These are phyloP conservation scores for Penicillium silybi DNA, from an alignment of 495 filamentous ascomycete species.

Conservation along the genomic window DNA sequence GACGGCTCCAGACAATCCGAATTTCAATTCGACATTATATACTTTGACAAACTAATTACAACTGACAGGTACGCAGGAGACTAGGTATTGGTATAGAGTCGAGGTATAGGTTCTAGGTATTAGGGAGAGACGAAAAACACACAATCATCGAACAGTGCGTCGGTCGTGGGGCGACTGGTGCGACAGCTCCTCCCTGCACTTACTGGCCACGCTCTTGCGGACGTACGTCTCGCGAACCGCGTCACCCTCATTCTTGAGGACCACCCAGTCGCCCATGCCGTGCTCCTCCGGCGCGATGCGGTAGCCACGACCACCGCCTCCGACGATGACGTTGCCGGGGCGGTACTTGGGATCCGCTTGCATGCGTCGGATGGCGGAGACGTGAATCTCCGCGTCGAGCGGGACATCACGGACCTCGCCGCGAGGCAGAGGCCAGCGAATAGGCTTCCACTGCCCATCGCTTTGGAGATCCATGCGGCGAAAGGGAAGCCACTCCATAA, in stretches of 20 bases:
- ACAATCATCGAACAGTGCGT: not conserved
- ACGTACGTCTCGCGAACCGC: constrained; percentile 61
- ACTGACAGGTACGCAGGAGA: not conserved
- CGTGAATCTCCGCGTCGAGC: constrained; percentile 63
- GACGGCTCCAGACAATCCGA: constrained; percentile 8
- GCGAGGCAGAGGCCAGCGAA: constrained; percentile 73
- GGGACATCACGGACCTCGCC: constrained; percentile 84
- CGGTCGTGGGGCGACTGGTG: not conserved
- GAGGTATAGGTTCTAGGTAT: not conserved
- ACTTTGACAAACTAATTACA: not conserved
- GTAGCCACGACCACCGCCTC: constrained; percentile 72
- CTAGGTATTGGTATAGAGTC: not conserved
- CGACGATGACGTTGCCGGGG: constrained; percentile 77
- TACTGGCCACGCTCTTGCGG: constrained; percentile 31
- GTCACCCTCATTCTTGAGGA: constrained; percentile 59
- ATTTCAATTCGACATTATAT: constrained; percentile 1
- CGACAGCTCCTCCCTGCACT: constrained; percentile 17
- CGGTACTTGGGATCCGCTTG: constrained; percentile 59
- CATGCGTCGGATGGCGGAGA: constrained; percentile 72
- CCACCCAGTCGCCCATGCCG: constrained; percentile 73
- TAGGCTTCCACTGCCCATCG: constrained; percentile 77
- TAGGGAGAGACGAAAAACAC: not conserved
- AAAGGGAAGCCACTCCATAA: constrained; percentile 86
- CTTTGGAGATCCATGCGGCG: constrained; percentile 72
- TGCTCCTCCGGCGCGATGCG: constrained; percentile 54